phyloP scores from a whole-genome alignment of 2,329 filamentous ascomycete genomes.

The Microdochium trichocladiopsis region DNA sequence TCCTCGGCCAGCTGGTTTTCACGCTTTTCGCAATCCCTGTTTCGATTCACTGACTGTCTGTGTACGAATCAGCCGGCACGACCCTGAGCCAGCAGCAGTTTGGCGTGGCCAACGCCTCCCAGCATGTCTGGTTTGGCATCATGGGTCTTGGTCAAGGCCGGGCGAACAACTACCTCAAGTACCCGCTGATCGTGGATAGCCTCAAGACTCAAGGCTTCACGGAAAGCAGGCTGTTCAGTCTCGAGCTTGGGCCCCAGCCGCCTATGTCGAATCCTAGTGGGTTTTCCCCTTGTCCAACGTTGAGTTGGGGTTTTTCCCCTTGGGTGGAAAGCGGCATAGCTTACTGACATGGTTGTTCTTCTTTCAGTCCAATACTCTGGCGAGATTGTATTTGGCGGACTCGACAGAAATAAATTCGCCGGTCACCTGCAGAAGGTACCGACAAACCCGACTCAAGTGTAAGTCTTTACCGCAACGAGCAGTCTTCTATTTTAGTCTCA shows the following conservation, averaged over 20 bases:
- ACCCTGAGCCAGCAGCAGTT: conserved; percentile 39
- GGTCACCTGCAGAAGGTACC: conserved; percentile 35
- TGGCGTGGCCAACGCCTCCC: conserved; percentile 35
- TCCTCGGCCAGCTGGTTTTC: too few species aligned
- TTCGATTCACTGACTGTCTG: too few species aligned
- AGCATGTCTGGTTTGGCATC: conserved; percentile 44
- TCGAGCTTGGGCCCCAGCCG: conserved; percentile 36
- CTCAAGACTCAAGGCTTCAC: conserved; percentile 39
- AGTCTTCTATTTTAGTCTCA: background rate
- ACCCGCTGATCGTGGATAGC: conserved; percentile 46
- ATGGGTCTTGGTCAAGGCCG: conserved; percentile 40
- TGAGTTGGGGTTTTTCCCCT: too few species aligned
- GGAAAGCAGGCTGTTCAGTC: conserved; percentile 39
- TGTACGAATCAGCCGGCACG: conserved; percentile 18
- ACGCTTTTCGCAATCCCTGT: too few species aligned
- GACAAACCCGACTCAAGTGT: conserved; percentile 28
- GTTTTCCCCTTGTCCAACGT: too few species aligned
- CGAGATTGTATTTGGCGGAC: conserved; percentile 44
- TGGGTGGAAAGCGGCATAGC: too few species aligned
- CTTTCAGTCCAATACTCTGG: conserved; percentile 21
- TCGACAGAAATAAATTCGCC: conserved; percentile 44
- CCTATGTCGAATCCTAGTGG: background rate
- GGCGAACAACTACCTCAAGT: conserved; percentile 31
- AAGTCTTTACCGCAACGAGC: conserved; percentile 8
- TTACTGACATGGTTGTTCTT: background rate